Base-by-base conservation (phyloP, 2,329 filamentous ascomycete species). In the Fusarium caatingaense region DNA sequence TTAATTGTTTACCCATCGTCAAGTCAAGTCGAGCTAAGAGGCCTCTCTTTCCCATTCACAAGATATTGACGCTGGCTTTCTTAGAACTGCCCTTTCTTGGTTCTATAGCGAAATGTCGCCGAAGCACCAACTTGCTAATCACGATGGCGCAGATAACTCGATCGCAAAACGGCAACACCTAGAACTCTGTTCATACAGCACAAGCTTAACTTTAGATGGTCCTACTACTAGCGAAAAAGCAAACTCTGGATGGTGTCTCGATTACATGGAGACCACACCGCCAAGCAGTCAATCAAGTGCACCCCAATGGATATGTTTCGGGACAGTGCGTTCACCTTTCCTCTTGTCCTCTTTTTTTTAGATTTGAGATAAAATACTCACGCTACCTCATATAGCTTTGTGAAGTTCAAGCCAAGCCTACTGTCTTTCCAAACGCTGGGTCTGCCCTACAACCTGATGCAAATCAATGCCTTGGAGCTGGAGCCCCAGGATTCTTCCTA, bases 301-400 rank as follows among this genome's bases (percentile, higher is more conserved):
- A 8, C 6, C 10, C 9, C 16, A 5, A 8, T 0, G 23, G n/a
- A 27, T 46, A 27, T 46, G 42, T 16, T 46, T 9, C 7, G 42
- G 42, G 27, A 27, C 42, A 8, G 42, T 46, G 4, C 3, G 42
- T 46, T 27, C 16, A 25, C 5, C 5, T 25, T n/a, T 12, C 5
- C 0, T 8, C 0, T 2, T 9, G n/a, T 21, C 21, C 5, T 21
- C 21, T 5, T 4, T 21, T 21, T 18, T 4, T 3, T 12, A 5
- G 8, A 6, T n/a, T 7, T 4, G 7, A 6, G 7, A 18, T 13
- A 18, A n/a, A 3, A 12, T 12, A 25, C 23, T 13, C 5, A 46
- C 9, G 10, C 1, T 16, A 3, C 1, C 15, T 10, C n/a, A 3
- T 25, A 9, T n/a, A 46, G 42, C 42, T 46, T n/a, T 46, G 42